Percentiles rank a stretch among this genome's conserved stretches.
Conservation (phyloP, 1,284 basidiomycete species). For the Somion occarium region DNA sequence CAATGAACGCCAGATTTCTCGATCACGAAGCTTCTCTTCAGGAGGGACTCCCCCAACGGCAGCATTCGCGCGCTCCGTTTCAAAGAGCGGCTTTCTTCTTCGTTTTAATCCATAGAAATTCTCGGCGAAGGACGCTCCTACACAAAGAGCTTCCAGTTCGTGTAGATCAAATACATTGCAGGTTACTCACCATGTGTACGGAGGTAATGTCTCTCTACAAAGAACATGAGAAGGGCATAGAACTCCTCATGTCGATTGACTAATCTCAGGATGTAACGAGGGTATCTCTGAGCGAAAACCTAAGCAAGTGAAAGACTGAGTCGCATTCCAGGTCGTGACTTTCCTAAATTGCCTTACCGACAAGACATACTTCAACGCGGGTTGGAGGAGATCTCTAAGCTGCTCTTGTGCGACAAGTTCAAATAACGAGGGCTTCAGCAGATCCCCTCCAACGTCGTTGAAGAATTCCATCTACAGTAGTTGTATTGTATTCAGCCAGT, state of each 20-base stretch:
- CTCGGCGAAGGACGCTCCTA: constrained; percentile 88
- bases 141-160: background rate
- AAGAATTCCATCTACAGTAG: constrained; percentile 69
- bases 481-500: background rate
- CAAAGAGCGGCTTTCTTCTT: constrained; percentile 65
- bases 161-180: background rate
- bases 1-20: constrained; percentile 72
- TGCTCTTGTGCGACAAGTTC: constrained; percentile 97
- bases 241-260: constrained; percentile 97
- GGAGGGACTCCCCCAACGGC: constrained; percentile 62
- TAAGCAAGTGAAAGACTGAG: constrained; percentile 27
- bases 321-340: constrained; percentile 1
- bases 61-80: constrained; percentile 57
- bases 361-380: constrained; percentile 92
- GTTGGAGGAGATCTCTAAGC: constrained; percentile 87
- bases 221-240: constrained; percentile 83
- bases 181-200: constrained; percentile 66
- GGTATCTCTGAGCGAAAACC: constrained; percentile 95
- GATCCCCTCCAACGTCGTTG: constrained; percentile 66
- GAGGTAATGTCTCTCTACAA: constrained; percentile 91
- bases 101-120: constrained; percentile 91
- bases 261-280: constrained; percentile 86
- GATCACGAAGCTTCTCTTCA: constrained; percentile 57
- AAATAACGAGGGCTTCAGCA: constrained; percentile 86
- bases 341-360: constrained; percentile 50